Base-by-base conservation (phyloP, 192 early-diverging fungal species). In the Helicostylum pulchrum region DNA sequence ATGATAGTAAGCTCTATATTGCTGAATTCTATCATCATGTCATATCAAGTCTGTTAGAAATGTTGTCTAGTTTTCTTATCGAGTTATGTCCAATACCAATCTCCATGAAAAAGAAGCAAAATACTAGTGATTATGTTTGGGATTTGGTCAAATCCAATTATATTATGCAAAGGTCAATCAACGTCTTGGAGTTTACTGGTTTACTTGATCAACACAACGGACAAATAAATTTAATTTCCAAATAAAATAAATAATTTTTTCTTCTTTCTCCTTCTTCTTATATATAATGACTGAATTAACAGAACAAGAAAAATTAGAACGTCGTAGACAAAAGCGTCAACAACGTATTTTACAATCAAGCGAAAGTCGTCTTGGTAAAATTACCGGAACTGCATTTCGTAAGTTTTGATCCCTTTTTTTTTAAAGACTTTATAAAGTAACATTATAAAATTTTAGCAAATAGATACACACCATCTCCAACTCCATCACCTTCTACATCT, bases 361-460 rank as follows among this genome's bases (percentile, higher is more conserved):
- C 15, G 72, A 62, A 15, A 62, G 67, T 68, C 65, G 72, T 7
- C 66, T 73, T 12, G 61, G 32, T 54, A 61, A 61, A n/a, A 73
- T 73, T 26, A 73, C 72, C 0, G 72, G 72, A 21, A 73, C 72
- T 46, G 65, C 71, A 17, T 67, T 51, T 49, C 71, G 71, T 72
- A 67, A 56, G 71, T 61, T 34, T 10, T 11, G 45, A 11, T 2
- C n/a, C 34, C 32, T 15, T 30, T 60, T 7, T n/a, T 12, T 2
- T 32, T 57, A 11, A n/a, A n/a, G n/a, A n/a, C n/a, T n/a, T n/a
- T n/a, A n/a, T n/a, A n/a, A n/a, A n/a, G n/a, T n/a, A n/a, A n/a
- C 26, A 26, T 26, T 26, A 26, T 26, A 26, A n/a, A 26, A 26
- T 26, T 26, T 26, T 47, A 66, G 55, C 64, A 7, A 31, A 66